A percentile compares a stretch with the other conserved stretches of the same genome.
Evolutionary conservation across 768 basidiomycete genomes (phyloP).

Genomic region (Boletellus ananiceps): DNA sequence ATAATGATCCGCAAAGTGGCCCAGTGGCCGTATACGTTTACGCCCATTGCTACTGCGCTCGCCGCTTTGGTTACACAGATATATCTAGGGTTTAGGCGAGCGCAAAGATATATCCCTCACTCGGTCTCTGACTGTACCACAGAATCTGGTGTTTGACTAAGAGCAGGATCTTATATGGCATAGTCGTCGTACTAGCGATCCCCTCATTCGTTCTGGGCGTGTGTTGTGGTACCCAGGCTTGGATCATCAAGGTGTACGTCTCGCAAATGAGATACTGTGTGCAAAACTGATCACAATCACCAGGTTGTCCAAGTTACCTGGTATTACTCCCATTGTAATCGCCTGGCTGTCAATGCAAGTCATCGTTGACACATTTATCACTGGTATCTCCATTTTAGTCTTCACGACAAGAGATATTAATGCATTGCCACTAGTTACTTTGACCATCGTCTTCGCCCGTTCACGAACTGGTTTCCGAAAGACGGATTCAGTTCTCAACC

Average conservation of each 20-base stretch:
- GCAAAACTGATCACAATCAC: neutral
- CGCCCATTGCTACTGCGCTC: conserved; percentile 42
- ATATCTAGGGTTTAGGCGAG: conserved; percentile 36
- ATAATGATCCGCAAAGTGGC: conserved; percentile 25
- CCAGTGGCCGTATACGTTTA: conserved; percentile 48
- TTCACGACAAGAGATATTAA: too few species aligned
- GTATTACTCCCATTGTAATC: conserved; percentile 28
- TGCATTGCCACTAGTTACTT: too few species aligned
- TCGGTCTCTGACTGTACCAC: too few species aligned
- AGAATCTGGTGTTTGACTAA: neutral
- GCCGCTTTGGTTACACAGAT: conserved; percentile 47
- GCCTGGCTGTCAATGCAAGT: conserved; percentile 46
- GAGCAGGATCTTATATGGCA: too few species aligned
- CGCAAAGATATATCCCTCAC: too few species aligned
- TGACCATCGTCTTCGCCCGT: too few species aligned
- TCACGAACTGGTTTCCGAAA: too few species aligned
- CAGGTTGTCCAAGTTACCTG: conserved; percentile 39
- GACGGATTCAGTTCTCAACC: too few species aligned
- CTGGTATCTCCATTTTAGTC: conserved; percentile 25
- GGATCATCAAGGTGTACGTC: conserved; percentile 30
- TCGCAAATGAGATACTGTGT: neutral
- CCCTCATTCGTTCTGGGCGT: too few species aligned
- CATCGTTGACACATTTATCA: conserved; percentile 39
- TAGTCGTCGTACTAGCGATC: too few species aligned
- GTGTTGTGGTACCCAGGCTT: conserved; percentile 37